Percentiles rank a stretch among this genome's conserved stretches.
phyloP scores from a whole-genome alignment of 805 yeast genomes.

The Candida silvatica region DNA sequence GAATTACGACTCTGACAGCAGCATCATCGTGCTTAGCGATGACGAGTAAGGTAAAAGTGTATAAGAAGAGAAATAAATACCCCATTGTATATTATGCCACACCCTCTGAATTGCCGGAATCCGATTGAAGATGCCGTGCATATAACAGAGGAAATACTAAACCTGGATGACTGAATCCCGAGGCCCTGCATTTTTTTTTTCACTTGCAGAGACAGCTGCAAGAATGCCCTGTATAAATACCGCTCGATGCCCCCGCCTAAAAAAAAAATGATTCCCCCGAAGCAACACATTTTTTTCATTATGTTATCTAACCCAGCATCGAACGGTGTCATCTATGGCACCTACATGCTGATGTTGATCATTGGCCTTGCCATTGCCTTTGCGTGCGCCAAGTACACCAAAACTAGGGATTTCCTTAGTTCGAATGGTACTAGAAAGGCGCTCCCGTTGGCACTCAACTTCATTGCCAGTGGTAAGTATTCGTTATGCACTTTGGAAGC shows the following conservation, averaged over 20 bases:
- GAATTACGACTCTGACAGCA: constrained; percentile 7
- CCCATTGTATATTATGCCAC: too few relatives aligned
- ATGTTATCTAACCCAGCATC: constrained; percentile 38
- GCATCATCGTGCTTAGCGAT: constrained; percentile 6
- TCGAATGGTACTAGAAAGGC: constrained; percentile 78
- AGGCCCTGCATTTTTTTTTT: too few relatives aligned
- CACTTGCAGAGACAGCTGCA: too few relatives aligned
- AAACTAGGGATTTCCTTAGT: constrained; percentile 47
- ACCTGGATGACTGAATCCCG: too few relatives aligned
- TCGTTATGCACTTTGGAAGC: too few relatives aligned
- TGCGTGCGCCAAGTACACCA: constrained; percentile 36
- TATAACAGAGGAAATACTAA: too few relatives aligned
- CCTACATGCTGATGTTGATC: constrained; percentile 46
- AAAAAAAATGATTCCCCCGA: not conserved
- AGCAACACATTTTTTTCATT: constrained; percentile 7
- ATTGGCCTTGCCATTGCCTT: constrained; percentile 52
- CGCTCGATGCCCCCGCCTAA: not conserved
- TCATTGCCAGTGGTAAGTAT: constrained; percentile 84
- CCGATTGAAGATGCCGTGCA: too few relatives aligned
- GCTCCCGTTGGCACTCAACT: constrained; percentile 75
- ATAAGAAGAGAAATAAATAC: too few relatives aligned
- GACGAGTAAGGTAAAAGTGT: too few relatives aligned
- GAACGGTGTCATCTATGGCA: constrained; percentile 54
- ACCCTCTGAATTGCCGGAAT: too few relatives aligned
- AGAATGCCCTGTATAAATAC: not conserved